Evolutionary conservation across 2,329 filamentous ascomycete species (phyloP), one percentile per base, ranked within the genome.

Genomic region (Fusarium poae): DNA sequence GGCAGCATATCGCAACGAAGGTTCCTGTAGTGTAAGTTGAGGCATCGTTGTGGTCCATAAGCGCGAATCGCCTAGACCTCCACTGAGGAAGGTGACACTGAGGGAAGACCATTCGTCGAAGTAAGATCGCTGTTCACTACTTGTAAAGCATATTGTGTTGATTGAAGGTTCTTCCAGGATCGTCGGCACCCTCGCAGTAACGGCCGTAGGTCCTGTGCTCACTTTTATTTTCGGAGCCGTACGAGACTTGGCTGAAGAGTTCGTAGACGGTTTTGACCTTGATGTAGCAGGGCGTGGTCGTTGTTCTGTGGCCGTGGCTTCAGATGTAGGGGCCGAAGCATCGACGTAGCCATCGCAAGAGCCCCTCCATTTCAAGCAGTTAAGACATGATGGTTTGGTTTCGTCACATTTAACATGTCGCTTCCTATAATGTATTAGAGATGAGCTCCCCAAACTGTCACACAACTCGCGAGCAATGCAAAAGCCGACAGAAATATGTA

Each of bases 351-450:
- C 74, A 29, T 79, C 77, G 48, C 80, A 81, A 53, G 79, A 77
- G n/a, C 80, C 80, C 50, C 76, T 73, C 76, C 79, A 82, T 69
- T 79, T 81, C 57, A 81, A 71, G 57, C 80, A 82, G 48, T 81
- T 82, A 34, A 79, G 74, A 61, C 80, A 82, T 7, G 78, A 76
- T 20, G 80, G 80, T 37, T 78, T 78, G 25, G 79, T 78, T 67
- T 82, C 80, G 49, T 82, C 80, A 57, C 80, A 82, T 68, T 82
- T 82, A 37, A 82, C 77, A 64, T 82, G 80, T 21, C 80, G 79
- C 54, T 80, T 81, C 53, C 79, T 81, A 43, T 7, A 34, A 20
- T 6, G 20, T 61, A 55, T 72, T 57, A 71, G 67, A 57, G 39
- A 9, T 23, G 21, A 12, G 16, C 57, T 62, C n/a, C 46, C n/a